A percentile compares a stretch with the other conserved stretches of the same genome.
These are phyloP conservation scores for Arachis monticola DNA, from an alignment of 331 rosid genomes.

Conservation along the genomic window DNA sequence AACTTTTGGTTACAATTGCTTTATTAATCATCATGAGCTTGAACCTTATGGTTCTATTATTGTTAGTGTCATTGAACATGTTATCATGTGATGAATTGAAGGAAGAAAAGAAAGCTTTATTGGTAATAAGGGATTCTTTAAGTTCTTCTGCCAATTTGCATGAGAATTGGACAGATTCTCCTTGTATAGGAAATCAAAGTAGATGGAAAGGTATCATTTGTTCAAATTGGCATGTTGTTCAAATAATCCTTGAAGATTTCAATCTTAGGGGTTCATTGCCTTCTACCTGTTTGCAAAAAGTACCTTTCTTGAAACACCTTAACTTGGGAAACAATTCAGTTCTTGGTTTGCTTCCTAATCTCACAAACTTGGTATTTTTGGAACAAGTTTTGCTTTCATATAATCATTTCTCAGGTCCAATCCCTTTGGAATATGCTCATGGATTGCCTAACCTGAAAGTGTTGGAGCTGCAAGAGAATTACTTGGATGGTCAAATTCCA, in stretches of 20 bases:
- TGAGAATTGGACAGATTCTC: conserved; percentile 74
- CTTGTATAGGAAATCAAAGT: conserved; percentile 56
- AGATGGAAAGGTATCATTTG: conserved; percentile 67
- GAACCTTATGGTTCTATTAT: conserved; percentile 22
- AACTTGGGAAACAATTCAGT: conserved; percentile 61
- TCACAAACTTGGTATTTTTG: conserved; percentile 47
- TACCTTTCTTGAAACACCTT: conserved; percentile 55
- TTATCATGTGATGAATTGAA: conserved; percentile 30
- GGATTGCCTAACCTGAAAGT: conserved; percentile 43
- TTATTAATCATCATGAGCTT: conserved; percentile 45
- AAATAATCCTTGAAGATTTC: conserved; percentile 52
- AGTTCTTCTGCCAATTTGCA: conserved; percentile 55
- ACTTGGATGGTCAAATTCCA: no score
- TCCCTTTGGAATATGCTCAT: conserved; percentile 50
- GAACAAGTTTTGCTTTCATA: conserved; percentile 47
- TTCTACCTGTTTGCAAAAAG: conserved; percentile 47
- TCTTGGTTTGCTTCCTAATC: conserved; percentile 58
- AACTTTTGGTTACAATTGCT: conserved; percentile 26
- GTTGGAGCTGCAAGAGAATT: conserved; percentile 41
- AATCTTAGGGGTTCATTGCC: conserved; percentile 60
- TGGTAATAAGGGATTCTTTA: conserved; percentile 56
- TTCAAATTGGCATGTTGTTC: conserved; percentile 64
- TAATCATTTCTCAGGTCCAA: conserved; percentile 55
- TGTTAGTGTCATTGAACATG: conserved; percentile 28
- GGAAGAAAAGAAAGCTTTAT: conserved; percentile 62